phyloP scores from a whole-genome alignment of 2,329 filamentous ascomycete genomes.

The Penicillium sp. region DNA sequence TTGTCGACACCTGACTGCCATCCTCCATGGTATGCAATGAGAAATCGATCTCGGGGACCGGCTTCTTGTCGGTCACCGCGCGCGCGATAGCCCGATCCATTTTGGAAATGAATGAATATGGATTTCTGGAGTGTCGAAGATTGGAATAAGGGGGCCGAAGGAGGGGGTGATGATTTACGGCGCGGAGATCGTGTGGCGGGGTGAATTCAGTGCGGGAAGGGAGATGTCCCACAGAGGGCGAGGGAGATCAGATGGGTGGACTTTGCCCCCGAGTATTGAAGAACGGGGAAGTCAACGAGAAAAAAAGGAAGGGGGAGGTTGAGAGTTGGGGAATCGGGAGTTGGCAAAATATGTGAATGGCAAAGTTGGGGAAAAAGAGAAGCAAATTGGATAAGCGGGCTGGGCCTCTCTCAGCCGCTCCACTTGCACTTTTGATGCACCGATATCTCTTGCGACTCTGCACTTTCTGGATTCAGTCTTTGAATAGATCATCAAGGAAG shows the following conservation, averaged over 20 bases:
- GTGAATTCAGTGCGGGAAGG: slow-evolving; percentile 10
- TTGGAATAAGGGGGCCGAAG: slow-evolving; percentile 10
- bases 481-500: neutral
- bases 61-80: slow-evolving; percentile 91
- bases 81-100: slow-evolving; percentile 61
- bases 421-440: neutral
- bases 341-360: slow-evolving; percentile 11
- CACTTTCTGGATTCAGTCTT: neutral
- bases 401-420: slow-evolving; percentile 11
- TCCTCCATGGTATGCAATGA: slow-evolving; percentile 98
- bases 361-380: slow-evolving; percentile 24
- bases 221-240: slow-evolving; percentile 8
- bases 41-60: slow-evolving; percentile 96
- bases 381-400: slow-evolving; percentile 23
- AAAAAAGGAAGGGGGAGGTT: neutral
- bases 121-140: slow-evolving; percentile 1
- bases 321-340: neutral
- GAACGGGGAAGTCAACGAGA: neutral
- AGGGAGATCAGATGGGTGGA: slow-evolving; percentile 4
- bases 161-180: slow-evolving; percentile 1
- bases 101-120: slow-evolving; percentile 18
- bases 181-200: slow-evolving; percentile 15
- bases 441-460: neutral
- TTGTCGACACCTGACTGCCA: slow-evolving; percentile 87
- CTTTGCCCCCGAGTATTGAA: neutral